These are phyloP conservation scores for Penicillium sp. DNA, from an alignment of 2,329 filamentous ascomycete genomes.

Conservation along the genomic window DNA sequence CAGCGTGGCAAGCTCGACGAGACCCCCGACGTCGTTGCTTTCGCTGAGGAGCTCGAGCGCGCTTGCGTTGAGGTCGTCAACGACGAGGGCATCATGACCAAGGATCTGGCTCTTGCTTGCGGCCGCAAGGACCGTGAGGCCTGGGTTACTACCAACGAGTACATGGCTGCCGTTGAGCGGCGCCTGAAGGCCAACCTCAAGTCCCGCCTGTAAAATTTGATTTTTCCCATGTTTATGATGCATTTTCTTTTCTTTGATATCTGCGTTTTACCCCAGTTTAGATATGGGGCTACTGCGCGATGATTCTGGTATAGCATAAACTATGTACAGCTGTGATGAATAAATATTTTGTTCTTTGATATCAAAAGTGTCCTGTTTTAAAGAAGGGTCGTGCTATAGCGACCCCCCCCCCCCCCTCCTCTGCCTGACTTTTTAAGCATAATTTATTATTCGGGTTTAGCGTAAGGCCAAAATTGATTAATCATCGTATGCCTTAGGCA, in stretches of 20 bases:
- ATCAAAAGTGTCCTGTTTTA: not conserved
- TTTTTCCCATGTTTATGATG: slow-evolving; percentile 17
- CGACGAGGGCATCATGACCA: slow-evolving; percentile 96
- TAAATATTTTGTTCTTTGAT: slow-evolving; percentile 19
- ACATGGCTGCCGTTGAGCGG: slow-evolving; percentile 90
- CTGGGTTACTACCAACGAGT: slow-evolving; percentile 91
- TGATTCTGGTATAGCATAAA: slow-evolving; percentile 20
- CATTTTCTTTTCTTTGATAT: slow-evolving; percentile 25
- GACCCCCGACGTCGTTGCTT: slow-evolving; percentile 89
- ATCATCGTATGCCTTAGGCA: too few species aligned
- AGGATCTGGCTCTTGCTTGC: slow-evolving; percentile 94
- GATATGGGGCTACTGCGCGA: slow-evolving; percentile 15
- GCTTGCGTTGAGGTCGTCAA: slow-evolving; percentile 96
- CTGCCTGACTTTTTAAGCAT: too few species aligned
- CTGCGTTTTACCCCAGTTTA: slow-evolving; percentile 17
- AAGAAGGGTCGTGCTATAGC: too few species aligned
- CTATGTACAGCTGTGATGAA: slow-evolving; percentile 29
- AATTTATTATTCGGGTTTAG: too few species aligned
- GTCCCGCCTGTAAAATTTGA: slow-evolving; percentile 41
- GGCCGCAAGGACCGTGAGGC: slow-evolving; percentile 83
- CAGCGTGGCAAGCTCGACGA: slow-evolving; percentile 92
- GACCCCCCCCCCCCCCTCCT: too few species aligned
- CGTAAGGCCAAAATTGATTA: too few species aligned
- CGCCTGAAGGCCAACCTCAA: slow-evolving; percentile 77
- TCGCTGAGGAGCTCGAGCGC: slow-evolving; percentile 88